A percentile compares a stretch with the other conserved stretches of the same genome.
Conservation (phyloP, 257 asterid genomes). For the Solanum appendiculatum region DNA sequence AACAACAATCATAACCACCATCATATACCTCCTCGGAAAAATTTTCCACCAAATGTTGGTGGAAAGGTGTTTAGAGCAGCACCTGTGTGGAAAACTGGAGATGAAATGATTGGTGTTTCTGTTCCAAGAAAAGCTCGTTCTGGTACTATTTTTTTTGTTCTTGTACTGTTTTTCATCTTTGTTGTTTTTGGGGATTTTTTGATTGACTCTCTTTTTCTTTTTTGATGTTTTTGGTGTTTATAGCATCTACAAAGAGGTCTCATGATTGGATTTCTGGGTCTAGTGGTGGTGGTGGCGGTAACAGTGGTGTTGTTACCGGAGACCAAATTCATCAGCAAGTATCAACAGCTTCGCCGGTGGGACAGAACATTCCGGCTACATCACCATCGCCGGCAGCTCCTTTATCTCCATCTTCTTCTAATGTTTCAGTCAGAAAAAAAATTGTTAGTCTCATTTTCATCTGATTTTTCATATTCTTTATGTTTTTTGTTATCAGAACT, state of each 20-base stretch:
- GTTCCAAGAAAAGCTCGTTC: conserved; percentile 98
- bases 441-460: conserved; percentile 38
- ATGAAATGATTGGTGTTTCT: conserved; percentile 85
- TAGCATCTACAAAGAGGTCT: conserved; percentile 79
- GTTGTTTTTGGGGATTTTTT: background rate
- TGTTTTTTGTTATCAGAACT: background rate
- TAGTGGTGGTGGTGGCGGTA: conserved; percentile 29
- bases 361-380: conserved; percentile 28
- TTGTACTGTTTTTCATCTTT: background rate
- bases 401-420: conserved; percentile 73
- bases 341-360: conserved; percentile 51
- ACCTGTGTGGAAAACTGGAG: conserved; percentile 89
- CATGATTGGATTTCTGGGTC: conserved; percentile 73
- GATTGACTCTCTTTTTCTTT: background rate
- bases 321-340: conserved; percentile 43
- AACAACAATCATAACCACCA: conserved; percentile 27
- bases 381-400: conserved; percentile 53
- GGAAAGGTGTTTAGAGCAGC: conserved; percentile 35
- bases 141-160: conserved; percentile 20
- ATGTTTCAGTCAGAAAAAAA: conserved; percentile 59
- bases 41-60: conserved; percentile 39
- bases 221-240: background rate
- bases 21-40: conserved; percentile 58
- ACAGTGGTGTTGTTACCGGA: conserved; percentile 31
- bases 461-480: background rate